phyloP scores from a whole-genome alignment of 2,329 filamentous ascomycete species.

The Trichoderma hamatum region DNA sequence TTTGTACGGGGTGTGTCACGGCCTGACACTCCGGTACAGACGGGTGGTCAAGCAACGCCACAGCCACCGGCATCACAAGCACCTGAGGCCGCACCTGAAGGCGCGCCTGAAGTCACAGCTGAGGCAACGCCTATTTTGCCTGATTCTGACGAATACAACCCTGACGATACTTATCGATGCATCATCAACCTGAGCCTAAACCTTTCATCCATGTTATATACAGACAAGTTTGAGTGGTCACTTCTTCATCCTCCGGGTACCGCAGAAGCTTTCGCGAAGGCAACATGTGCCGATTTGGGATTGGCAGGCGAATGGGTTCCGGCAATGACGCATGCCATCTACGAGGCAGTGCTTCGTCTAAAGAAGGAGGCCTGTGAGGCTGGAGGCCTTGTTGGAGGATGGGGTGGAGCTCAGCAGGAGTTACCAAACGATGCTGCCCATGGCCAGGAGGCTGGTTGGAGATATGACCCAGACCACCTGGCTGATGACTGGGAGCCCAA shows the following conservation, averaged over 20 bases:
- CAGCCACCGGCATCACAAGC: slow-evolving; percentile 41
- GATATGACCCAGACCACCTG: slow-evolving; percentile 90
- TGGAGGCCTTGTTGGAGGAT: slow-evolving; percentile 78
- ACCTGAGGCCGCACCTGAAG: slow-evolving; percentile 64
- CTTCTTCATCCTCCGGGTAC: slow-evolving; percentile 88
- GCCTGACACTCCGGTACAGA: slow-evolving; percentile 60
- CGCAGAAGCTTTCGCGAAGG: slow-evolving; percentile 87
- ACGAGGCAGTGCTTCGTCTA: slow-evolving; percentile 86
- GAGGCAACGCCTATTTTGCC: slow-evolving; percentile 63
- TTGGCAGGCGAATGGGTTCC: slow-evolving; percentile 91
- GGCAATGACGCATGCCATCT: slow-evolving; percentile 93
- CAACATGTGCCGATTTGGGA: slow-evolving; percentile 90
- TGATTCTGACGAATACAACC: slow-evolving; percentile 77
- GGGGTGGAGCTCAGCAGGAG: slow-evolving; percentile 62
- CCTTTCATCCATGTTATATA: slow-evolving; percentile 86
- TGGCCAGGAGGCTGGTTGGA: slow-evolving; percentile 84
- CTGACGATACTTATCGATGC: slow-evolving; percentile 92
- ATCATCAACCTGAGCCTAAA: slow-evolving; percentile 91
- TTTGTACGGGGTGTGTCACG: slow-evolving; percentile 47
- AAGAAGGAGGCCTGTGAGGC: slow-evolving; percentile 98
- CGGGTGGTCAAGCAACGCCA: slow-evolving; percentile 55
- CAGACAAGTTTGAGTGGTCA: slow-evolving; percentile 98
- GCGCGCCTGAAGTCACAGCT: slow-evolving; percentile 65
- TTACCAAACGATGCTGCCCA: slow-evolving; percentile 89
- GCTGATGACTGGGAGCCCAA: slow-evolving; percentile 84